Percentiles rank a stretch among this genome's conserved stretches.
These are phyloP conservation scores for Stenocarpella maydis DNA, from an alignment of 2,329 filamentous ascomycete species.

Conservation along the genomic window DNA sequence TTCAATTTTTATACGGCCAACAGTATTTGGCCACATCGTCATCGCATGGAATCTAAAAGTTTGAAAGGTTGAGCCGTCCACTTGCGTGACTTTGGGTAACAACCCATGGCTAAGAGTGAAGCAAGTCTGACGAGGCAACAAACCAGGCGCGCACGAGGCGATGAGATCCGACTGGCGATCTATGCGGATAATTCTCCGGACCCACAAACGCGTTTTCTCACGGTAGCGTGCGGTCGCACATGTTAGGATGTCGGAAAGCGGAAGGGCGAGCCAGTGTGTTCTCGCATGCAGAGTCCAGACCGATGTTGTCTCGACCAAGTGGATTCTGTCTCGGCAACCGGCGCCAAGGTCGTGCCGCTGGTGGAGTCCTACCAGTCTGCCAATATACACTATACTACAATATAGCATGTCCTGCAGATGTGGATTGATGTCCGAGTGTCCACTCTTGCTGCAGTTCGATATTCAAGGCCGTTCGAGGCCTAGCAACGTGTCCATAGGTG, in stretches of 20 bases:
- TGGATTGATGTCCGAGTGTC: constrained; percentile 4
- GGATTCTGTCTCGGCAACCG: constrained; percentile 4
- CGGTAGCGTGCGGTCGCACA: neutral
- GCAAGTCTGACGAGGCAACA: constrained; percentile 30
- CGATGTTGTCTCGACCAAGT: neutral
- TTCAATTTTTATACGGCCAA: too few relatives aligned
- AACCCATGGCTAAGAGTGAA: constrained; percentile 36
- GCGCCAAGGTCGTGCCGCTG: constrained; percentile 9
- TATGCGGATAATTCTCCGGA: constrained; percentile 28
- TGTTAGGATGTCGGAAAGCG: neutral
- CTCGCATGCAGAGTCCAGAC: neutral
- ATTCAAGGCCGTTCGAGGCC: constrained; percentile 7
- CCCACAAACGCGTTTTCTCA: constrained; percentile 6
- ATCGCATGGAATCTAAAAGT: constrained; percentile 8
- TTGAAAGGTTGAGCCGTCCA: constrained; percentile 27
- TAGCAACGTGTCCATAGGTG: neutral
- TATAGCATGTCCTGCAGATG: neutral
- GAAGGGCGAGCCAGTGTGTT: constrained; percentile 1
- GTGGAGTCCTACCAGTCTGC: neutral
- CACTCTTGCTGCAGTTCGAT: constrained; percentile 21
- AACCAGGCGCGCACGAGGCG: constrained; percentile 19
- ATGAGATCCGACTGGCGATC: constrained; percentile 9
- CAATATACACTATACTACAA: neutral
- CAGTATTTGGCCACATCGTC: constrained; percentile 27
- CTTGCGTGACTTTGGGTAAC: constrained; percentile 45